Evolutionary conservation across 108 stramenopile species (phyloP).

Genomic region (Skeletonema grethae): DNA sequence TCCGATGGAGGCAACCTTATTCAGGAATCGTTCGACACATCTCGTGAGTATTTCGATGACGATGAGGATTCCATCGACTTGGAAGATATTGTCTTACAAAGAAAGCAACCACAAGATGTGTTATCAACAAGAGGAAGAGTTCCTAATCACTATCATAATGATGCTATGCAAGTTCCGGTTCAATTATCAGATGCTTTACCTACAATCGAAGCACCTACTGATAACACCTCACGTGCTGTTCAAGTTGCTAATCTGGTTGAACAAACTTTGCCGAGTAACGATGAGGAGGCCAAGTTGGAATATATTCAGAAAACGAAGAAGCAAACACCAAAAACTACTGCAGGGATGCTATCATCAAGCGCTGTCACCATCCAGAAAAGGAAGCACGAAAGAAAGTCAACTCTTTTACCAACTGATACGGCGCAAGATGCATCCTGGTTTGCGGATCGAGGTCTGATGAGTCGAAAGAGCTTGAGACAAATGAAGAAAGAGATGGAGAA

Average conservation of each 20-base stretch:
- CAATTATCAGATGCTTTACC: neutral
- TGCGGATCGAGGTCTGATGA: neutral
- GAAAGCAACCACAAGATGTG: neutral
- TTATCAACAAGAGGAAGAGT: too few relatives aligned
- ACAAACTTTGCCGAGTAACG: neutral
- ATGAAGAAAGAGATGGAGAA: neutral
- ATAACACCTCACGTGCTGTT: too few relatives aligned
- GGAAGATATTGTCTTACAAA: neutral
- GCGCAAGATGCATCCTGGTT: neutral
- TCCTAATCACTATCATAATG: too few relatives aligned
- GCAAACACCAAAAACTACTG: neutral
- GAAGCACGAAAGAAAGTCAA: too few relatives aligned
- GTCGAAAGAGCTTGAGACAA: neutral
- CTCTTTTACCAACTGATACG: neutral
- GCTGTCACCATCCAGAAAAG: too few relatives aligned
- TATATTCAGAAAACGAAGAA: neutral
- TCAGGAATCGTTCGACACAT: neutral
- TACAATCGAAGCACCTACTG: too few relatives aligned
- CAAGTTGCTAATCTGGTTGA: too few relatives aligned
- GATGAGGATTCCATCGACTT: neutral
- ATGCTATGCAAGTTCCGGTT: neutral
- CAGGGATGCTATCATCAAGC: too few relatives aligned
- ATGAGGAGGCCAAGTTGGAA: neutral
- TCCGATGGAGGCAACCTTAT: neutral
- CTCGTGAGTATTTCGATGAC: neutral